Evolutionary conservation across 768 basidiomycete genomes (phyloP).

Genomic region (Lactifluus hygrophoroides): DNA sequence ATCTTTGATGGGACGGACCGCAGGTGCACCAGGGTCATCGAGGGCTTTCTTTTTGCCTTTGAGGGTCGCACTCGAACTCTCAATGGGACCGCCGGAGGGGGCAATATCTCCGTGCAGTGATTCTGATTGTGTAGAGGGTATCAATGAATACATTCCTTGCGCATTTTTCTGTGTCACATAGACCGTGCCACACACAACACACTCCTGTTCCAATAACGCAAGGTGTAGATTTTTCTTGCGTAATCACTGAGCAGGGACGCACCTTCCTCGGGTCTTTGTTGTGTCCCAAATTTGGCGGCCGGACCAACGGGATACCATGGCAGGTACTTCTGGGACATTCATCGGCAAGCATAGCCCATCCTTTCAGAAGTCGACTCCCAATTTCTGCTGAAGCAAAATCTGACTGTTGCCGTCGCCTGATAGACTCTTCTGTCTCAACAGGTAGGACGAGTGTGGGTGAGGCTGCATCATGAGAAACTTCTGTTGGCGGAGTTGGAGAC

Average conservation of each 20-base stretch:
- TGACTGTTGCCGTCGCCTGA: conserved; percentile 69
- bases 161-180: conserved; percentile 12
- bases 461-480: conserved; percentile 50
- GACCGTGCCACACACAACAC: conserved; percentile 19
- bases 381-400: conserved; percentile 75
- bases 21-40: background rate
- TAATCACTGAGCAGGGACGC: conserved; percentile 16
- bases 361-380: conserved; percentile 65
- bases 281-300: conserved; percentile 56
- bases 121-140: background rate
- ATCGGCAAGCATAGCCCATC: conserved; percentile 87
- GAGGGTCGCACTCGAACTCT: background rate
- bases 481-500: conserved; percentile 72
- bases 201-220: conserved; percentile 11
- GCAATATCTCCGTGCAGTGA: background rate
- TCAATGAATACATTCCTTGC: conserved; percentile 4
- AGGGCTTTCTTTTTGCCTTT: conserved; percentile 8
- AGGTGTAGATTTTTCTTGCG: background rate
- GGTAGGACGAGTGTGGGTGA: conserved; percentile 58
- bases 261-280: conserved; percentile 64
- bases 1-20: conserved; percentile 1
- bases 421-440: conserved; percentile 55
- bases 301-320: conserved; percentile 76
- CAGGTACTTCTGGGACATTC: conserved; percentile 67
- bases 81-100: background rate